Percentiles rank a stretch among this genome's conserved stretches.
These are phyloP conservation scores for Aaosphaeria arxii DNA, from an alignment of 2,329 filamentous ascomycete species.

Conservation along the genomic window DNA sequence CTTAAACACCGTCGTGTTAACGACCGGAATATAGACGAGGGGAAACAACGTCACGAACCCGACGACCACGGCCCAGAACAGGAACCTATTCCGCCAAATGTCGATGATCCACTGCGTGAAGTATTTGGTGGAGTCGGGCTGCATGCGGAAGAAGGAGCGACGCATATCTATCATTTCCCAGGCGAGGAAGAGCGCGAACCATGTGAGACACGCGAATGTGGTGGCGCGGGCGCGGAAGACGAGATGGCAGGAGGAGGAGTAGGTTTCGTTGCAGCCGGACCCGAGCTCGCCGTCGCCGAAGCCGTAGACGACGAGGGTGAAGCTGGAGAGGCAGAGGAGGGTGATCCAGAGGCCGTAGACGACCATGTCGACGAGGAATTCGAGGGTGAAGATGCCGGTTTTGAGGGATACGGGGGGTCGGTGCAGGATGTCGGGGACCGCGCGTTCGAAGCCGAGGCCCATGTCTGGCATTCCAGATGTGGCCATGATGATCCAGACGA, in stretches of 20 bases:
- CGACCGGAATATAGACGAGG: slow-evolving; percentile 59
- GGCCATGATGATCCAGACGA: slow-evolving; percentile 93
- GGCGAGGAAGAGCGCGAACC: slow-evolving; percentile 72
- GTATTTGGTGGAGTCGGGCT: too few species aligned
- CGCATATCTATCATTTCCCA: slow-evolving; percentile 76
- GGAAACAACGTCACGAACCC: slow-evolving; percentile 41
- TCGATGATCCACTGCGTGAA: slow-evolving; percentile 57
- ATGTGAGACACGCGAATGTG: slow-evolving; percentile 71
- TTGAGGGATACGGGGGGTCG: slow-evolving; percentile 69
- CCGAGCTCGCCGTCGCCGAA: slow-evolving; percentile 33
- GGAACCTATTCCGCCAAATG: slow-evolving; percentile 65
- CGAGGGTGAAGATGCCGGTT: slow-evolving; percentile 36
- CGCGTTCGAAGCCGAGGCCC: slow-evolving; percentile 76
- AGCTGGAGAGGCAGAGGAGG: slow-evolving; percentile 30
- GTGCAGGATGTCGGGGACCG: slow-evolving; percentile 72
- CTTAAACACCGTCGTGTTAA: slow-evolving; percentile 62
- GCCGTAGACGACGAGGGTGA: slow-evolving; percentile 33
- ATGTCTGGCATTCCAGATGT: slow-evolving; percentile 86
- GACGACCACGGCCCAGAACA: slow-evolving; percentile 37
- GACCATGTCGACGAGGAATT: slow-evolving; percentile 36
- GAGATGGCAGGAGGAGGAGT: slow-evolving; percentile 27
- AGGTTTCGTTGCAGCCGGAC: slow-evolving; percentile 31
- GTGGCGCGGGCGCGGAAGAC: slow-evolving; percentile 61
- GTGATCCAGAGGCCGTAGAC: slow-evolving; percentile 38
- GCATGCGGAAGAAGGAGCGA: slow-evolving; percentile 61